Evolutionary conservation across 2,329 filamentous ascomycete species (phyloP), one percentile per base, ranked within the genome.

Genomic region (Rutstroemia sp.): DNA sequence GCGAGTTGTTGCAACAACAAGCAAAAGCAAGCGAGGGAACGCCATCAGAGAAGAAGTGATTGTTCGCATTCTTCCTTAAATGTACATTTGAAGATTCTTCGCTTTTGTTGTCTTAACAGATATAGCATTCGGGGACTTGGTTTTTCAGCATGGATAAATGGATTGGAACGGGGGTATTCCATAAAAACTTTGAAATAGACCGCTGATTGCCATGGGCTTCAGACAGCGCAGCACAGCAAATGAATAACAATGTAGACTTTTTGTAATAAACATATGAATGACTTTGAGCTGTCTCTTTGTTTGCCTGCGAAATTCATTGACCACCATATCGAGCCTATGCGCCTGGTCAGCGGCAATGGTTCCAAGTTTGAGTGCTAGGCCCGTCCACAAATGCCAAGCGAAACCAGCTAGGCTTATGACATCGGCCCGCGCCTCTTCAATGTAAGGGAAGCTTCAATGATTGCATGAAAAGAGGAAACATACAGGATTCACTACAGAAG

Each of bases 1-100:
- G 70, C 51, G 65, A 71, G 7, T 73, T 74, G 2, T 72, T 72
- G 36, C 72, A 76, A 62, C 70, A 70, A 61, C 63, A 67, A 25
- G 73, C 74, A 58, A 68, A 58, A 48, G 38, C 61, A 14, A 57
- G 59, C 42, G 57, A 63, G 9, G 56, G 58, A 27, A 58, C 62
- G 51, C 58, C 58, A 40, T 54, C 21, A 23, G 44, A 47, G 44
- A 47, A 23, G 25, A 47, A 47, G 44, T 47, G 44, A 47, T 58
- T 27, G 56, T 59, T 49, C 61, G 59, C 44, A 47, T 46, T 42
- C 34, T 9, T 17, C 27, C 39, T 57, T 48, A 57, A 49, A 21
- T 54, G 56, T 57, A 47, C 54, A 44, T 47, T 50, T 50, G 51
- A 57, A 49, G 30, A 44, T 46, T 64, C 63, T 48, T 64, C 63